Evolutionary conservation across 352 stramenopile species (phyloP).

Genomic region (Globisporangium parvum): DNA sequence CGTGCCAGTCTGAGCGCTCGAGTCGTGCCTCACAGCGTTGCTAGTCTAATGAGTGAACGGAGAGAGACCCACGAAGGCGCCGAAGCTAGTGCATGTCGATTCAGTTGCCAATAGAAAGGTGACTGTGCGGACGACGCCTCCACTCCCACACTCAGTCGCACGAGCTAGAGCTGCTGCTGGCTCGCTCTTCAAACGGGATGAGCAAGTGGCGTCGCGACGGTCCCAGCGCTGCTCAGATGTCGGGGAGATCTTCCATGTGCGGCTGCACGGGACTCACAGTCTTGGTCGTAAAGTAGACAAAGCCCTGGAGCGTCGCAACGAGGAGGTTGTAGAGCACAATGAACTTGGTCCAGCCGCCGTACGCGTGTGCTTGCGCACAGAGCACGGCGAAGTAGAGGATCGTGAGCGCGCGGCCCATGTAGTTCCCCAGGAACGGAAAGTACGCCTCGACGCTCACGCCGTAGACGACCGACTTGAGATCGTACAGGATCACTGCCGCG

Average conservation of each 20-base stretch:
- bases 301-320: slow-evolving; percentile 66
- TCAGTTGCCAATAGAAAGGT: background rate
- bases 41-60: background rate
- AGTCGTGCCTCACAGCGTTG: too few relatives aligned
- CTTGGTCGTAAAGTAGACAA: slow-evolving; percentile 81
- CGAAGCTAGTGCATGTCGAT: background rate
- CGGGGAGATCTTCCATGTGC: slow-evolving; percentile 64
- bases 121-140: background rate
- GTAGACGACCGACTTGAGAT: slow-evolving; percentile 82
- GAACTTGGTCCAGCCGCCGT: slow-evolving; percentile 61
- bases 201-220: too few relatives aligned
- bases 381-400: slow-evolving; percentile 80
- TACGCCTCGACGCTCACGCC: slow-evolving; percentile 78
- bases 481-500: slow-evolving; percentile 70
- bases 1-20: too few relatives aligned
- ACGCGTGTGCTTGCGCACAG: slow-evolving; percentile 60
- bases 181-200: background rate
- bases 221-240: slow-evolving; percentile 24
- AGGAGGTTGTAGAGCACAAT: slow-evolving; percentile 76
- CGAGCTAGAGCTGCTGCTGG: background rate
- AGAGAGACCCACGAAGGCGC: background rate
- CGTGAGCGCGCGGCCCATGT: slow-evolving; percentile 73
- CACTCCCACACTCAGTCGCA: background rate
- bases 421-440: slow-evolving; percentile 85
- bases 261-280: slow-evolving; percentile 48